Evolutionary conservation across 2,329 filamentous ascomycete species (phyloP).

Genomic region (Scytalidium lignicola): DNA sequence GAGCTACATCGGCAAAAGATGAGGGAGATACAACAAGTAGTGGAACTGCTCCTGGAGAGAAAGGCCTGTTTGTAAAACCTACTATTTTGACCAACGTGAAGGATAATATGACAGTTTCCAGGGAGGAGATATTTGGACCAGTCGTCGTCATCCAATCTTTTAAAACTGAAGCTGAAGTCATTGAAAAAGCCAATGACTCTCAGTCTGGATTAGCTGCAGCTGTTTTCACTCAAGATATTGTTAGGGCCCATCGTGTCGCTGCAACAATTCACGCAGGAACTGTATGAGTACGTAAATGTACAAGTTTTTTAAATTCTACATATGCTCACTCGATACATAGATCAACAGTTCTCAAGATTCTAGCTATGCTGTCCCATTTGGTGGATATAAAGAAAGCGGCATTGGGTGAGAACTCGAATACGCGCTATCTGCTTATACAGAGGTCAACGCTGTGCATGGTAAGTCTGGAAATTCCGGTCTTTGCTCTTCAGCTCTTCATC

Average conservation of each 20-base stretch:
- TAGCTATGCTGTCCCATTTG: no score
- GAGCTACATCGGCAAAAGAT: constrained; percentile 55
- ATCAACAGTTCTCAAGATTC: no score
- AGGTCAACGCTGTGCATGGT: no score
- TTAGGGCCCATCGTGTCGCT: constrained; percentile 28
- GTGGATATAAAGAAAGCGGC: no score
- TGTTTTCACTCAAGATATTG: constrained; percentile 47
- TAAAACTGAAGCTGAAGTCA: constrained; percentile 50
- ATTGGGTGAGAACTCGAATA: no score
- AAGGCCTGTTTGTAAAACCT: constrained; percentile 55
- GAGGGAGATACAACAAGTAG: constrained; percentile 52
- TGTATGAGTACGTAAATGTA: no score
- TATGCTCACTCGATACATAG: no score
- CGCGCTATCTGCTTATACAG: no score
- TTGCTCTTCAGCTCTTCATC: no score
- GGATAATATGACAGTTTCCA: constrained; percentile 34
- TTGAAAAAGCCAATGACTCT: constrained; percentile 50
- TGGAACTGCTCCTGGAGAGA: constrained; percentile 33
- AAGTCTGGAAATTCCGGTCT: no score
- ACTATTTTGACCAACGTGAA: constrained; percentile 46
- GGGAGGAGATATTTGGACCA: constrained; percentile 47
- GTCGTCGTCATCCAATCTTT: constrained; percentile 55
- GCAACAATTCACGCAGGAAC: no score
- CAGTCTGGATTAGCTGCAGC: constrained; percentile 50
- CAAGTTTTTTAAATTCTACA: no score